Evolutionary conservation across 1,284 basidiomycete genomes (phyloP).

Genomic region (Cutaneotrichosporon cavernicola): DNA sequence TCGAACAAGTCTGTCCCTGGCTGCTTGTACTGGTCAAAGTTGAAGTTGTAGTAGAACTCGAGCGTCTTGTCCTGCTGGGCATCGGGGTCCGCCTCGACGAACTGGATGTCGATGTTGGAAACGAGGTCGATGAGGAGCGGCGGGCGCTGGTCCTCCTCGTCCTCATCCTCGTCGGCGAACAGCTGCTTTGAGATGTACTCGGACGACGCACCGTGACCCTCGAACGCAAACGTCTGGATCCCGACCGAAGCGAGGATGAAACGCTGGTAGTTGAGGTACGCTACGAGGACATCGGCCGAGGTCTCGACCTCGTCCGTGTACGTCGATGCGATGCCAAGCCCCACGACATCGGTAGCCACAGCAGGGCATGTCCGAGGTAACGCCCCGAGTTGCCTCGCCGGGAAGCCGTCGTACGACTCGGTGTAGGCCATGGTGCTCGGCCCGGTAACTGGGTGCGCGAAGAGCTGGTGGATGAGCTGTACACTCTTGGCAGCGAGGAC

Average conservation of each 20-base stretch:
- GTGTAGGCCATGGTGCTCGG: conserved; percentile 82
- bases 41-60: conserved; percentile 67
- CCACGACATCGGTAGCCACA: conserved; percentile 54
- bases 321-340: conserved; percentile 63
- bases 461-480: conserved; percentile 79
- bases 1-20: conserved; percentile 73
- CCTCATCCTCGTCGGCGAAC: conserved; percentile 61
- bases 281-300: conserved; percentile 68
- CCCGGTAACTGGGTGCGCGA: conserved; percentile 78
- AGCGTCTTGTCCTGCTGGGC: conserved; percentile 58
- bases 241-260: conserved; percentile 84
- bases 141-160: conserved; percentile 67
- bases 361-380: conserved; percentile 56
- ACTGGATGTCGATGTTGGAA: conserved; percentile 80
- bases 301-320: conserved; percentile 76
- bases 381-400: conserved; percentile 71
- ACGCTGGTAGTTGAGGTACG: conserved; percentile 78
- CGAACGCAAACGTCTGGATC: conserved; percentile 83
- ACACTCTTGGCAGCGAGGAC: conserved; percentile 83
- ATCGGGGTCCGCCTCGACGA: conserved; percentile 72
- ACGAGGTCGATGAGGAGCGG: conserved; percentile 82
- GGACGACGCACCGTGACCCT: conserved; percentile 71
- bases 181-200: conserved; percentile 69
- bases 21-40: conserved; percentile 72
- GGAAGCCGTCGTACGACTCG: conserved; percentile 84